Percentiles rank a stretch among this genome's conserved stretches.
Conservation (phyloP, 306 rosid species). For the Malus sieversii region DNA sequence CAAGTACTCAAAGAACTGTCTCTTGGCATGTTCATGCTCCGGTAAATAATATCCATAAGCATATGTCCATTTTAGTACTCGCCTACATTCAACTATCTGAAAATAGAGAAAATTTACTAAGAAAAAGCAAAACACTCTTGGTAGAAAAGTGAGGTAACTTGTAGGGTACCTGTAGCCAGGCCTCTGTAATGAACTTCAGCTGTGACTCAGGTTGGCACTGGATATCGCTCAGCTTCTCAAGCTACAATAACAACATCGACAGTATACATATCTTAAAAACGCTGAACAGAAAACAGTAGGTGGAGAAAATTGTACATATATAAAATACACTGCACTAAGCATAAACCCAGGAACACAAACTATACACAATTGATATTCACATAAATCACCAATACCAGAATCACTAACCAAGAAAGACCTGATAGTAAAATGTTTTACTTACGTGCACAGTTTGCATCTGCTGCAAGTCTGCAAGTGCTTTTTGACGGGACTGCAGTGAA, state of each 20-base stretch:
- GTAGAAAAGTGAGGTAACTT: conserved; percentile 7
- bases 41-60: conserved; percentile 89
- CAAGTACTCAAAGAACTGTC: conserved; percentile 47
- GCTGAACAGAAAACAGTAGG: neutral
- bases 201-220: conserved; percentile 97
- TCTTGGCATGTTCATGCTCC: conserved; percentile 52
- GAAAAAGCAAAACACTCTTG: neutral
- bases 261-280: neutral
- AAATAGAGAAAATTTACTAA: conserved; percentile 16
- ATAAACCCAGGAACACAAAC: neutral
- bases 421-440: conserved; percentile 19
- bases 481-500: conserved; percentile 78
- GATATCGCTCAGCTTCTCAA: conserved; percentile 80
- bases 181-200: conserved; percentile 91
- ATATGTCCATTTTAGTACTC: conserved; percentile 94
- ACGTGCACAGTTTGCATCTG: conserved; percentile 86
- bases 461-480: conserved; percentile 80
- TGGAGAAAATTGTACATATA: neutral
- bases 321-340: neutral
- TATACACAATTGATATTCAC: neutral
- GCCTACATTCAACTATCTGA: conserved; percentile 92
- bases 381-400: neutral
- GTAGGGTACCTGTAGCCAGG: conserved; percentile 78
- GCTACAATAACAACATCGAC: conserved; percentile 30
- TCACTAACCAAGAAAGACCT: neutral